Evolutionary conservation across 306 rosid genomes (phyloP), one percentile per base, ranked within the genome.

Genomic region (Mucuna pruriens): DNA sequence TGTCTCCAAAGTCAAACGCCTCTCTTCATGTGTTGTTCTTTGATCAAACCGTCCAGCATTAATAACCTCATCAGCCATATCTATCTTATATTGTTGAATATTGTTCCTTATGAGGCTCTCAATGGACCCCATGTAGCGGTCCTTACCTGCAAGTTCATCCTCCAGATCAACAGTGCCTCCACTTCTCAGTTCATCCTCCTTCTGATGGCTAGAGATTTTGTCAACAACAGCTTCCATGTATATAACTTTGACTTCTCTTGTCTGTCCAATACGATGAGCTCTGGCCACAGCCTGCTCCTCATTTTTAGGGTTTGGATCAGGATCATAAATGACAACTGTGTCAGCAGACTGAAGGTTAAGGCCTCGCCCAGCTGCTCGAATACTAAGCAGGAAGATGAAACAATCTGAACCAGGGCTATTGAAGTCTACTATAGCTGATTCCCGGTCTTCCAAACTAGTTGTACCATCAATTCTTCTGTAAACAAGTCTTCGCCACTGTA

Each of bases 21-120:
- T 92, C 86, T 96, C 99, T 86, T 96, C 99, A 80, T 96, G 99
- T 9, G 99, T 93, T 70, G 99, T 96, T 85, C 99, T 90, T 84
- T 96, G 99, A 86, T 96, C 99, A 86, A 96, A 96, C 65, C 99
- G 99, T 83, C 99, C 99, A 77, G 99, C 98, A 88, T 96, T 96
- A 72, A 96, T 96, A 52, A 96, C 98, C 91, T 96, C 99, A 83
- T 96, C 99, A 51, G 99, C 99, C 99, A 96, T 96, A 76, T 94
- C 98, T 74, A 96, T 96, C 89, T 96, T 96, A 82, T 96, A 96
- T 38, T 96, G 99, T 67, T 96, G 99, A 85, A 96, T 96, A 80
- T 96, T 96, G 80, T 84, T 96, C 87, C 99, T 90, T 75, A 96
- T 96, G 67, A 96, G 97, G 90, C 99, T 77, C 85, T 96, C 99